Conservation (phyloP, 2,329 filamentous ascomycete genomes). For the Aspergillus ustus region DNA sequence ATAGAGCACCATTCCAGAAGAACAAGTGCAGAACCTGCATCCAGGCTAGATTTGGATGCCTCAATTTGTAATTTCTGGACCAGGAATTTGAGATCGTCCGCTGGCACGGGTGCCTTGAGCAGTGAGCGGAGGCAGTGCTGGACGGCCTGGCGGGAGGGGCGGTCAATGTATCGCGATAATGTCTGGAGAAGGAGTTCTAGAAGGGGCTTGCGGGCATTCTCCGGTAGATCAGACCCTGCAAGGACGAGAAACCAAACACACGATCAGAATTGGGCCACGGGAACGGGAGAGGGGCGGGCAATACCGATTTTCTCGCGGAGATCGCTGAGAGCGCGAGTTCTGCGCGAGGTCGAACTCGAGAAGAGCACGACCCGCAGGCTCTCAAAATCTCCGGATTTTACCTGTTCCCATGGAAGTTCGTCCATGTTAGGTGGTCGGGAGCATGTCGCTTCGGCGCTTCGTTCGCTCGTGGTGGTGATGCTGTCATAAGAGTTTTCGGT, state of each 20-base stretch:
- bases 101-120: conserved; percentile 63
- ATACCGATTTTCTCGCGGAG: conserved; percentile 52
- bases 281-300: conserved; percentile 14
- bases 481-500: conserved; percentile 47
- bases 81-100: conserved; percentile 57
- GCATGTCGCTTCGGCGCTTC: conserved; percentile 29
- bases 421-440: conserved; percentile 45
- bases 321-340: conserved; percentile 47
- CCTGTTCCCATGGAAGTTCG: conserved; percentile 50
- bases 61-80: conserved; percentile 72
- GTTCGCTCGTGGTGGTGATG: conserved; percentile 33
- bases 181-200: conserved; percentile 82
- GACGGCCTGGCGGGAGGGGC: conserved; percentile 79
- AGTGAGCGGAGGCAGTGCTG: conserved; percentile 77
- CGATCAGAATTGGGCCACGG: conserved; percentile 20
- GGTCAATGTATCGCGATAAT: conserved; percentile 84
- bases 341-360: conserved; percentile 48
- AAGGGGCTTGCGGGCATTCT: conserved; percentile 49
- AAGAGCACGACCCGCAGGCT: conserved; percentile 45
- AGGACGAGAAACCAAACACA: conserved; percentile 3
- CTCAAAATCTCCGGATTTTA: conserved; percentile 47
- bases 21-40: conserved; percentile 81
- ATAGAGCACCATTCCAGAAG: conserved; percentile 88
- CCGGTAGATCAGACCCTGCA: conserved; percentile 39
- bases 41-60: conserved; percentile 75